Conservation (phyloP, 345 rosid species). For the Syzygium aqueum region DNA sequence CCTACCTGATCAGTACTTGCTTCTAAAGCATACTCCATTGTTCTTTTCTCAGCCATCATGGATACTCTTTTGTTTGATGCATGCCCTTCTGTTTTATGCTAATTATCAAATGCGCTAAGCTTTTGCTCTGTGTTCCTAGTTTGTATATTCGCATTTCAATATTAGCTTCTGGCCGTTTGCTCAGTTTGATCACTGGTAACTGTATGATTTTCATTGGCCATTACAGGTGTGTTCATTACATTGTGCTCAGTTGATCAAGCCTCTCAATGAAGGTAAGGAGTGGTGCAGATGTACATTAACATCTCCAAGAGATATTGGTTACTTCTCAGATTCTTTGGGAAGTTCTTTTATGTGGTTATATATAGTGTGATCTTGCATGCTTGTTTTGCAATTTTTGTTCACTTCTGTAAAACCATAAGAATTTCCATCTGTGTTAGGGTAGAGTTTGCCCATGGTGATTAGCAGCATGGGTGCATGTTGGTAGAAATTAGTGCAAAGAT, state of each 20-base stretch:
- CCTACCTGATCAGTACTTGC: background rate
- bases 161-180: background rate
- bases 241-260: conserved; percentile 35
- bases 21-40: background rate
- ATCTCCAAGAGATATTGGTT: background rate
- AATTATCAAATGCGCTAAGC: background rate
- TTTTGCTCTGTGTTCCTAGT: background rate
- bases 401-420: background rate
- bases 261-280: conserved; percentile 22
- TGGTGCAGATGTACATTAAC: background rate
- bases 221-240: background rate
- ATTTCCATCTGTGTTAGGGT: background rate
- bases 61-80: background rate
- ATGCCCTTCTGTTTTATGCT: background rate
- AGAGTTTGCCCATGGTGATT: background rate
- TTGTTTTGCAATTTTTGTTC: background rate
- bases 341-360: background rate
- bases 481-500: background rate
- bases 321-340: background rate
- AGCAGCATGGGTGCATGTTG: background rate
- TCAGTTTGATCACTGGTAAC: background rate
- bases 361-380: background rate
- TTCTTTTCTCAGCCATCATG: background rate
- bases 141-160: background rate
- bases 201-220: background rate